These are phyloP conservation scores for Penicillium sp. DNA, from an alignment of 2,329 filamentous ascomycete species.

Conservation along the genomic window DNA sequence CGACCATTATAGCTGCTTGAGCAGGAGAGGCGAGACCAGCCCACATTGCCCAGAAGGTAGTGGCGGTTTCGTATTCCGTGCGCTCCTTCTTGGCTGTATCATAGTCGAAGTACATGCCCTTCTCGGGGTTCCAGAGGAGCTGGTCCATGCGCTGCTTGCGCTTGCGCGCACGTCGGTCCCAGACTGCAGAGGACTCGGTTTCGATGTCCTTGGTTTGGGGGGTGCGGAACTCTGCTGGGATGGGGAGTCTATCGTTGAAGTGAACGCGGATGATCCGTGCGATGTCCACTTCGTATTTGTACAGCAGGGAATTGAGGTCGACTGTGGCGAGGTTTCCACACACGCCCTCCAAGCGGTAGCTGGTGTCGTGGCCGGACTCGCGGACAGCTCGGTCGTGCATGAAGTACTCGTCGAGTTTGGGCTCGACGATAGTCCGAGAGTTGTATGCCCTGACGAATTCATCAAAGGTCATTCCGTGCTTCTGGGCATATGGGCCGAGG, in stretches of 20 bases:
- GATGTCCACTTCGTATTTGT: conserved; percentile 97
- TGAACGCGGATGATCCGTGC: conserved; percentile 77
- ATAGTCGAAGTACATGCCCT: conserved; percentile 98
- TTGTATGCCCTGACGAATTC: conserved; percentile 92
- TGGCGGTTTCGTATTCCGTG: conserved; percentile 83
- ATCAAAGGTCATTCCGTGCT: conserved; percentile 76
- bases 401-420: conserved; percentile 92
- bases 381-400: conserved; percentile 92
- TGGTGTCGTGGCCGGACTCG: conserved; percentile 95
- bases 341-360: conserved; percentile 84
- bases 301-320: conserved; percentile 89
- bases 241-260: conserved; percentile 78
- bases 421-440: conserved; percentile 69
- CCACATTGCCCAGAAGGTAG: conserved; percentile 98
- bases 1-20: conserved; percentile 81
- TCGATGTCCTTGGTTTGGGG: conserved; percentile 65
- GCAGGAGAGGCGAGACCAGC: conserved; percentile 81
- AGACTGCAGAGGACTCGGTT: conserved; percentile 77
- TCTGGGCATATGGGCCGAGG: conserved; percentile 76
- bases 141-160: conserved; percentile 86
- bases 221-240: conserved; percentile 79
- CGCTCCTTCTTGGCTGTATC: conserved; percentile 79
- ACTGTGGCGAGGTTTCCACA: conserved; percentile 89
- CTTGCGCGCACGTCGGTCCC: conserved; percentile 84
- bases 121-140: conserved; percentile 87